phyloP scores from a whole-genome alignment of 768 basidiomycete species.

The Tulasnella sp. region DNA sequence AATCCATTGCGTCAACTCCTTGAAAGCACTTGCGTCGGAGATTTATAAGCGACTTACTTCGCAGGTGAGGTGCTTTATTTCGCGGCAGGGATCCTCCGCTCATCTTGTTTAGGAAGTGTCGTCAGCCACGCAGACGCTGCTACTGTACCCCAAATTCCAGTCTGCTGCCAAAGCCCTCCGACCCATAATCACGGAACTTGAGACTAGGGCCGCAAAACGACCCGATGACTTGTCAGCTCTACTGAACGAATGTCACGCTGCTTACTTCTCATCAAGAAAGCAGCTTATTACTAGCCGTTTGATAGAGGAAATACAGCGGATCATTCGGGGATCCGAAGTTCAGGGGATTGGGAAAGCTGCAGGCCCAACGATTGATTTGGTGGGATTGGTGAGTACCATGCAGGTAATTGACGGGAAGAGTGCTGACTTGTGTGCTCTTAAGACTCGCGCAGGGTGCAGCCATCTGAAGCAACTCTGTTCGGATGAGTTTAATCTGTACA shows the following conservation, averaged over 20 bases:
- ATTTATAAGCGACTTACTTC: slow-evolving; percentile 50
- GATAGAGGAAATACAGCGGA: slow-evolving; percentile 65
- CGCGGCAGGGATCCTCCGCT: background rate
- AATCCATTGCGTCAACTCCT: slow-evolving; percentile 85
- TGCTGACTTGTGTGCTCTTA: background rate
- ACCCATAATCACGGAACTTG: slow-evolving; percentile 75
- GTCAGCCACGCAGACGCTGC: slow-evolving; percentile 63
- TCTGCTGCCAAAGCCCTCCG: slow-evolving; percentile 58
- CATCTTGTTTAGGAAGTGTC: slow-evolving; percentile 52
- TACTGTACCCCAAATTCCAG: slow-evolving; percentile 82
- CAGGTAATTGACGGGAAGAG: background rate
- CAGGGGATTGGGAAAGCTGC: slow-evolving; percentile 27
- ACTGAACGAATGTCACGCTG: slow-evolving; percentile 73
- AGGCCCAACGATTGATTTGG: slow-evolving; percentile 66
- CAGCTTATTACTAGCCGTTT: slow-evolving; percentile 60
- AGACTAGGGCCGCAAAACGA: slow-evolving; percentile 59
- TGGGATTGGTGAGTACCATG: slow-evolving; percentile 56
- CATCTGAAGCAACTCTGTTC: slow-evolving; percentile 86
- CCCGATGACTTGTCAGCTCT: slow-evolving; percentile 78
- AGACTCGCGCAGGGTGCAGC: slow-evolving; percentile 87
- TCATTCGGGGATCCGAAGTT: slow-evolving; percentile 24
- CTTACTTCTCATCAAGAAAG: slow-evolving; percentile 70
- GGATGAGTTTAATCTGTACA: slow-evolving; percentile 79
- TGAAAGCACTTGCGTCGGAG: slow-evolving; percentile 69
- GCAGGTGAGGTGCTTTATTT: slow-evolving; percentile 47